These are phyloP conservation scores for Exutisphaerella laricina DNA, from an alignment of 2,329 filamentous ascomycete genomes.

Conservation along the genomic window DNA sequence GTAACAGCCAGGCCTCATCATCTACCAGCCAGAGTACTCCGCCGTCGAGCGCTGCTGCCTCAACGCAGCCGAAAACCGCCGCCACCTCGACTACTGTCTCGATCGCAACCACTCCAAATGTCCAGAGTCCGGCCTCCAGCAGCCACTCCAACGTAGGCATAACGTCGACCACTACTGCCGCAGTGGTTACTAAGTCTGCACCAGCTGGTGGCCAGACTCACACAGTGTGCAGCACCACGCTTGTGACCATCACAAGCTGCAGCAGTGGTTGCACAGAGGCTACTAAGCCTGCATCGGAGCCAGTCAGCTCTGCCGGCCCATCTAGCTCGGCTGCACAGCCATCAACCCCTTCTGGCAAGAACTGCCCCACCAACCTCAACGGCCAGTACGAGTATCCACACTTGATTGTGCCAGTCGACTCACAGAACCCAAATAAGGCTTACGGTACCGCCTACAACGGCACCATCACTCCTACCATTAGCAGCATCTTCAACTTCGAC, in stretches of 20 bases:
- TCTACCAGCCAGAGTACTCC: conserved; percentile 10
- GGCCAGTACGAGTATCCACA: conserved; percentile 48
- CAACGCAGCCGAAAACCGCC: conserved; percentile 1
- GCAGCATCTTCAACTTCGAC: conserved; percentile 65
- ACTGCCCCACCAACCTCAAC: conserved; percentile 30
- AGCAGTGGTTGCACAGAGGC: conserved; percentile 7
- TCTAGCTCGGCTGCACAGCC: conserved; percentile 1
- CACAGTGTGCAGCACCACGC: conserved; percentile 17
- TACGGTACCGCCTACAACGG: conserved; percentile 54
- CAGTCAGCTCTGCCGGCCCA: conserved; percentile 1
- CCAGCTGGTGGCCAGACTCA: conserved; percentile 10
- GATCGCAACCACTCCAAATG: conserved; percentile 4
- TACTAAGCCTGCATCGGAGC: background rate
- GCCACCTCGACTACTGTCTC: conserved; percentile 4
- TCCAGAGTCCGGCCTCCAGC: background rate
- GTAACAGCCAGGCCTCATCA: conserved; percentile 11
- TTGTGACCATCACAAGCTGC: conserved; percentile 22
- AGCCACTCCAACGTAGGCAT: conserved; percentile 3
- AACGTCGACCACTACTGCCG: conserved; percentile 3
- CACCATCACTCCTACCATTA: conserved; percentile 48
- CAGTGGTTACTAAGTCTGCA: conserved; percentile 9
- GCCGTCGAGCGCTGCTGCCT: conserved; percentile 9
- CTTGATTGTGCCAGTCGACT: conserved; percentile 58
- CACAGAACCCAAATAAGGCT: conserved; percentile 47
- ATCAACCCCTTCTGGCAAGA: conserved; percentile 3